These are phyloP conservation scores for Stygiomarasmius scandens DNA, from an alignment of 1,284 basidiomycete genomes.

Conservation along the genomic window DNA sequence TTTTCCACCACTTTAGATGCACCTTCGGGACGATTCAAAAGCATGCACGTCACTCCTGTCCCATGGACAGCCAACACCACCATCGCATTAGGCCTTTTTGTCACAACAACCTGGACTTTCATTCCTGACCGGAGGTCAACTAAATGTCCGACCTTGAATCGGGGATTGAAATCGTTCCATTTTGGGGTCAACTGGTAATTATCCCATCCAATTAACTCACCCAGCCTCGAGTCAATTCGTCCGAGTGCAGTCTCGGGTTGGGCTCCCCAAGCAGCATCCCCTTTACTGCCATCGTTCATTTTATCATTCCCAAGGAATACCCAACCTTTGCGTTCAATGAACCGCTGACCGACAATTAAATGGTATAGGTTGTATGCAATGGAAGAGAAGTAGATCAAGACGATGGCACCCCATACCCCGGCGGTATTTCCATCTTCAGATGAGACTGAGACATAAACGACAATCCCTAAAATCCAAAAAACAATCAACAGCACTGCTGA, in stretches of 20 bases:
- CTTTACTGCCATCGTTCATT: conserved; percentile 2
- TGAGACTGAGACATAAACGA: neutral
- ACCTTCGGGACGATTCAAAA: conserved; percentile 17
- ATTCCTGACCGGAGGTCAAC: conserved; percentile 20
- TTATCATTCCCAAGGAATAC: conserved; percentile 15
- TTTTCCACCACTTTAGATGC: conserved; percentile 8
- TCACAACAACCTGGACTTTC: conserved; percentile 12
- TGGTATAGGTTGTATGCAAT: neutral
- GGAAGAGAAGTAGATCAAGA: too few relatives aligned
- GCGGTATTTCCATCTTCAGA: too few relatives aligned
- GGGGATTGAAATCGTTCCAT: too few relatives aligned
- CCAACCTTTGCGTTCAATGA: conserved; percentile 16
- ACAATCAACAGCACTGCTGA: neutral
- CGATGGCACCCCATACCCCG: too few relatives aligned
- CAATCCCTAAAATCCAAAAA: neutral
- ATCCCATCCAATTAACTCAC: too few relatives aligned
- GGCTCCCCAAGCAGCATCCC: neutral
- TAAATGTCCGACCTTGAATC: neutral
- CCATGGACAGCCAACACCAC: conserved; percentile 24
- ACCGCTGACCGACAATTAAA: conserved; percentile 16
- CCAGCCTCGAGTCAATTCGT: too few relatives aligned
- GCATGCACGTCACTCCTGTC: conserved; percentile 25
- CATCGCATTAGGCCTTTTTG: conserved; percentile 20
- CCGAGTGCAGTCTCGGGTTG: too few relatives aligned
- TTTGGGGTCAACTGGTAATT: too few relatives aligned